Conservation (phyloP, 1,284 basidiomycete genomes). For the Veloboletus limbatus region DNA sequence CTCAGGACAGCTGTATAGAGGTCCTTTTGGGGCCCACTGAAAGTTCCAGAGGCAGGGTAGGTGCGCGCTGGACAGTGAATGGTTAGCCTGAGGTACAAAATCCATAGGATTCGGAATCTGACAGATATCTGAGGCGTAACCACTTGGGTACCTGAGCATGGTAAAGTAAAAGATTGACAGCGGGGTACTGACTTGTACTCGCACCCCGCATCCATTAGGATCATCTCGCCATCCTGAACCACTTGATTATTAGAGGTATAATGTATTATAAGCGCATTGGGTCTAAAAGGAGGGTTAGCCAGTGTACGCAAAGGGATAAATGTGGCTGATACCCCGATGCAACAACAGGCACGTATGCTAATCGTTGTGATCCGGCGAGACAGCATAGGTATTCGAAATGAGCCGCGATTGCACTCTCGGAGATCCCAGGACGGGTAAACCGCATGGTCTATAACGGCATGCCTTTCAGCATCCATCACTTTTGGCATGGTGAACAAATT, state of each 20-base stretch:
- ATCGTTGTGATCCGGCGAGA: constrained; percentile 75
- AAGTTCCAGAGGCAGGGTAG: constrained; percentile 81
- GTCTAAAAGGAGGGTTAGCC: constrained; percentile 41
- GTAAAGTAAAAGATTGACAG: neutral
- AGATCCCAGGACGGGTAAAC: constrained; percentile 66
- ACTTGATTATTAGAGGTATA: constrained; percentile 88
- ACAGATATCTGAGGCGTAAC: constrained; percentile 97
- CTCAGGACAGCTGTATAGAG: constrained; percentile 85
- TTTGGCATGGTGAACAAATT: constrained; percentile 2
- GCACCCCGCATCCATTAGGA: constrained; percentile 88
- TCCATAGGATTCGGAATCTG: constrained; percentile 24
- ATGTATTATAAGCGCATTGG: constrained; percentile 87
- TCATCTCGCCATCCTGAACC: constrained; percentile 68
- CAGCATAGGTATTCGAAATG: constrained; percentile 88
- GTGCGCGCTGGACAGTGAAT: constrained; percentile 63
- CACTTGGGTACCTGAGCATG: constrained; percentile 44
- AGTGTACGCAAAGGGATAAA: neutral
- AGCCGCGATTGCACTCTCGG: constrained; percentile 76
- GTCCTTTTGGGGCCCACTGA: constrained; percentile 79
- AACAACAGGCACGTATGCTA: constrained; percentile 93
- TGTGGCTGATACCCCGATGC: constrained; percentile 72
- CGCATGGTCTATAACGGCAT: constrained; percentile 67
- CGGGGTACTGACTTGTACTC: constrained; percentile 69
- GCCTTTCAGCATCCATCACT: neutral
- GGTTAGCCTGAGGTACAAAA: constrained; percentile 10